Evolutionary conservation across 1,139 yeast genomes (phyloP).

Genomic region (Yamadazyma siamensis): DNA sequence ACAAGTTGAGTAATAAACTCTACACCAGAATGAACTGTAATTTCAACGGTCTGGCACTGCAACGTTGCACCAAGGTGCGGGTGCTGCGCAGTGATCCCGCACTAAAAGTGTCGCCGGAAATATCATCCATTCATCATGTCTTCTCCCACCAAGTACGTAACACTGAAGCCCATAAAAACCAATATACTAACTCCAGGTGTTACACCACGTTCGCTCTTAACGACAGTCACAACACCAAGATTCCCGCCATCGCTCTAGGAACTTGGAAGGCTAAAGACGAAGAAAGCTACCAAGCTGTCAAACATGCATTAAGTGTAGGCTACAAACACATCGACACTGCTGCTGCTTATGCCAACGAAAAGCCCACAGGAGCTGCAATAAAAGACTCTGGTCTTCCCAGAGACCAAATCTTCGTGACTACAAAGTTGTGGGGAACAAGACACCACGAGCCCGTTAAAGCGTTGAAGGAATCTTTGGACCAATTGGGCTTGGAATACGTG

Average conservation of each 20-base stretch:
- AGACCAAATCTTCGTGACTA: conserved; percentile 57
- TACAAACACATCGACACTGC: conserved; percentile 79
- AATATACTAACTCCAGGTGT: too few relatives aligned
- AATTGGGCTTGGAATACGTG: conserved; percentile 73
- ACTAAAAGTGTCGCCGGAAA: too few relatives aligned
- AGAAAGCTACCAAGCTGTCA: conserved; percentile 53
- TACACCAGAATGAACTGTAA: too few relatives aligned
- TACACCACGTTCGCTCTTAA: too few relatives aligned
- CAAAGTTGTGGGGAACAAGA: conserved; percentile 66
- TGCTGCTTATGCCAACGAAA: conserved; percentile 61
- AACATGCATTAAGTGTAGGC: conserved; percentile 59
- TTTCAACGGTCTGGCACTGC: too few relatives aligned
- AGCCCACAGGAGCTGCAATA: conserved; percentile 56
- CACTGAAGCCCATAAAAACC: too few relatives aligned
- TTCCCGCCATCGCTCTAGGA: conserved; percentile 69
- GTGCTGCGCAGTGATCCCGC: too few relatives aligned
- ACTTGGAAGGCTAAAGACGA: conserved; percentile 63
- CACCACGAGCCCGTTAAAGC: conserved; percentile 60
- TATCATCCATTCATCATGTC: too few relatives aligned
- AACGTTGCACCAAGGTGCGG: too few relatives aligned
- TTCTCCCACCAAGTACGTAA: too few relatives aligned
- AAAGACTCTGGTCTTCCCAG: conserved; percentile 46
- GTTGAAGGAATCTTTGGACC: conserved; percentile 58
- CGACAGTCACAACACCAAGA: conserved; percentile 54
- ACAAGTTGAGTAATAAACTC: too few relatives aligned